Base-by-base conservation (phyloP, 2,329 filamentous ascomycete genomes). In the Diaporthe australafricana region DNA sequence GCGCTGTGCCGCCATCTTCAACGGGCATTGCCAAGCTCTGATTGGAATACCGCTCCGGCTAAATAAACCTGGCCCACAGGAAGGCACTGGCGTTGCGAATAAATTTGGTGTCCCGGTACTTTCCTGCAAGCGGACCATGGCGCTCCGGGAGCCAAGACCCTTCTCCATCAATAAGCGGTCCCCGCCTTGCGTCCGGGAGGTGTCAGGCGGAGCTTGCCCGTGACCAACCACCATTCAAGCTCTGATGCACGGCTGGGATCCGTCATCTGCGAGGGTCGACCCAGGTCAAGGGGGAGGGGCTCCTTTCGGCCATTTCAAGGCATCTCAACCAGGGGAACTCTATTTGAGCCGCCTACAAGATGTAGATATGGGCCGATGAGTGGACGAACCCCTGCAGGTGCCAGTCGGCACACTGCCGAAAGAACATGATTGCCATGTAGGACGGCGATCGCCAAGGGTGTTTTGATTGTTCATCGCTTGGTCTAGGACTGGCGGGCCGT, bases 121-220 rank as follows among this genome's bases (percentile, higher is more conserved):
- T 65, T 65, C 32, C 22, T 22, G 32, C 30, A 25, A 7, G 45
- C 60, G 60, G 60, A 65, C 45, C 60, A 14, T 65, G 22, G 45
- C 60, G 60, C 32, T 65, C 60, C 60, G 60, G 60, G 45, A 50
- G 60, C 60, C 60, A 65, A 65, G 60, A 65, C 60, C 60, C 60
- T 38, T 65, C 20, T 50, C 60, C 60, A 65, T 65, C 45, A 50
- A 65, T 50, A 50, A 65, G 42, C 60, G 38, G 38, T 20, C 45
- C 30, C 60, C 30, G 17, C 14, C 60, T 50, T 9, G 45, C 30
- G 14, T 30, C n/a, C 45, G 60, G 60, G 60, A 65, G 30, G 30
- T 8, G 60, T 27, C 60, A 65, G 60, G 30, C 47, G 60, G 48
- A 48, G n/a, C 11, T 16, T 50, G 30, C 20, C 14, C 45, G 30